Base-by-base conservation (phyloP, 208 protist genomes). In the Wallacemonas sp. region DNA sequence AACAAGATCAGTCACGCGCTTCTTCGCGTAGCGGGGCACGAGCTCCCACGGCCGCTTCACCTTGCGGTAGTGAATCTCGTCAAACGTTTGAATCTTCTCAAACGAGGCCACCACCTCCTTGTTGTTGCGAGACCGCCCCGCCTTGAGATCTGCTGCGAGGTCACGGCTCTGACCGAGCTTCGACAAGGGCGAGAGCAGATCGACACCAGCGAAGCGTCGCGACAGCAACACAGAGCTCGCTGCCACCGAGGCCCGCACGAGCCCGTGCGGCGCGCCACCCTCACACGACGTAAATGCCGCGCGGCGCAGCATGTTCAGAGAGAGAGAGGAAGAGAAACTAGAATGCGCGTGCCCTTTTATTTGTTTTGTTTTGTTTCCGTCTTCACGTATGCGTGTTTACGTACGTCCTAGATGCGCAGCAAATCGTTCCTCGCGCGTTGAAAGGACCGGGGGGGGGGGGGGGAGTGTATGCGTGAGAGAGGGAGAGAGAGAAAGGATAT, bases 11-110 rank as follows among this genome's bases (percentile, higher is more conserved):
- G 76, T 82, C n/a, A 95, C 89, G 39, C 89, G 85, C 72, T 88
- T 91, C 72, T 90, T 90, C 1, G 84, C 81, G 67, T 91, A 92
- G 44, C 74, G 69, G 53, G 84, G 84, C 58, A 95, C 86, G 34
- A 95, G 62, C 71, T 91, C 84, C 86, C 89, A 95, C 36, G 89
- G 89, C 33, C 86, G 81, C 36, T 78, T 62, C 26, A 72, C 78
- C 68, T 88, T 88, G 55, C 89, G 89, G 78, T 93, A 95, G 70
- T 95, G 84, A 62, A 95, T 91, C 66, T 89, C 82, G 51, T 95
- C 86, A 73, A 88, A 82, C 2, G 83, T 93, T 34, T 91, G 81
- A 45, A 91, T 89, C 61, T 82, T 88, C 19, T 91, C 80, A 54
- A 95, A 90, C 26, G 89, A 84, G 12, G 80, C 80, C 26, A 92